Evolutionary conservation across 2,329 filamentous ascomycete genomes (phyloP).

Genomic region (Penicillium sp.): DNA sequence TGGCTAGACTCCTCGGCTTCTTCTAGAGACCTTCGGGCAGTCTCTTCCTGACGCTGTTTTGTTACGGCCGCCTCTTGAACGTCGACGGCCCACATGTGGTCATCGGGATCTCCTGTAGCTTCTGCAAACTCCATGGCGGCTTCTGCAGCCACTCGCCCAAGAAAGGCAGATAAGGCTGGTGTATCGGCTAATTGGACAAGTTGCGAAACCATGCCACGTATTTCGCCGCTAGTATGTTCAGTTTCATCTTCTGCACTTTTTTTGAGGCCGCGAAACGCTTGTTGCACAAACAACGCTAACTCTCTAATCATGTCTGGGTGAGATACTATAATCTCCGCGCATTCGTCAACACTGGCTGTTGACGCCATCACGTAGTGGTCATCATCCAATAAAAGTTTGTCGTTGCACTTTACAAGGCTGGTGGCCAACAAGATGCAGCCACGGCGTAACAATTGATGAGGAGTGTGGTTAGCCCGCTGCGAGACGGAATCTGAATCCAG

Average conservation of each 20-base stretch:
- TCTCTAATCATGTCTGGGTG: constrained; percentile 36
- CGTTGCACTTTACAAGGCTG: constrained; percentile 31
- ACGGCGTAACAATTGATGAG: constrained; percentile 32
- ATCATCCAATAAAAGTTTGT: constrained; percentile 15
- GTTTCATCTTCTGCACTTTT: constrained; percentile 25
- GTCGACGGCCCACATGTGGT: constrained; percentile 42
- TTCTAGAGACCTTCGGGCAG: constrained; percentile 11
- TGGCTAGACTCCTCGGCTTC: constrained; percentile 17
- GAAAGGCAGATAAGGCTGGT: constrained; percentile 28
- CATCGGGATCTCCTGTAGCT: constrained; percentile 36
- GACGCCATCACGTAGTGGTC: constrained; percentile 16
- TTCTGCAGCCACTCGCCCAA: constrained; percentile 40
- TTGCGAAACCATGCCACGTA: constrained; percentile 29
- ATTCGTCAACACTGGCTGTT: constrained; percentile 29
- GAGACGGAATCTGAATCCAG: constrained; percentile 16
- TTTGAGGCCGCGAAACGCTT: constrained; percentile 37
- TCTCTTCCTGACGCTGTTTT: constrained; percentile 17
- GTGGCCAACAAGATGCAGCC: constrained; percentile 36
- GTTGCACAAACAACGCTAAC: constrained; percentile 35
- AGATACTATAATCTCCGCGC: constrained; percentile 29
- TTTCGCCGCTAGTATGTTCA: constrained; percentile 25
- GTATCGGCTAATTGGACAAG: constrained; percentile 23
- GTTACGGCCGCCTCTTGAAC: constrained; percentile 37
- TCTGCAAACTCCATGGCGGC: constrained; percentile 45
- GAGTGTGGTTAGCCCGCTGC: constrained; percentile 12